phyloP scores from a whole-genome alignment of 768 basidiomycete genomes.

The Rhodocollybia butyracea region DNA sequence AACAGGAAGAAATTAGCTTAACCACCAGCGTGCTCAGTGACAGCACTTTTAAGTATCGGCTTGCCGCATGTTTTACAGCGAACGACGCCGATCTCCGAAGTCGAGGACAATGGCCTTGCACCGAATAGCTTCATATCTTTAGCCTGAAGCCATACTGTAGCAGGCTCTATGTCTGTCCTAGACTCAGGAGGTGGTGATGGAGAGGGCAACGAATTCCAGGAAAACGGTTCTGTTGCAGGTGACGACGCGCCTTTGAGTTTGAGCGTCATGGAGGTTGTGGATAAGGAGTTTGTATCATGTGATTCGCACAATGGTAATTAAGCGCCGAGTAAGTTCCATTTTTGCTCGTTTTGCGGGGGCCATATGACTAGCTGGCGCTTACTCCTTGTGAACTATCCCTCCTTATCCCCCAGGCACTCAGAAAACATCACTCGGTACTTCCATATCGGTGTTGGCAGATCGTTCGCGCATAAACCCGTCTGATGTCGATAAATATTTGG shows the following conservation, averaged over 20 bases:
- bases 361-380: too few relatives aligned
- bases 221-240: neutral
- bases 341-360: too few relatives aligned
- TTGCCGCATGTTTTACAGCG: slow-evolving; percentile 82
- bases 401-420: too few relatives aligned
- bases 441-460: too few relatives aligned
- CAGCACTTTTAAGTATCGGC: slow-evolving; percentile 71
- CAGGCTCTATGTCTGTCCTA: slow-evolving; percentile 59
- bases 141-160: slow-evolving; percentile 82
- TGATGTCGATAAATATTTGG: too few relatives aligned
- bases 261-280: neutral
- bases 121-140: slow-evolving; percentile 89
- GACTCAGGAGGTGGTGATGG: slow-evolving; percentile 37
- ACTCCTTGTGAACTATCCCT: too few relatives aligned
- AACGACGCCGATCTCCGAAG: slow-evolving; percentile 58
- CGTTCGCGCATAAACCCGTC: too few relatives aligned
- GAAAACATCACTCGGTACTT: too few relatives aligned
- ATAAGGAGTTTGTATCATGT: too few relatives aligned
- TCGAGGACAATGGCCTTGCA: slow-evolving; percentile 64
- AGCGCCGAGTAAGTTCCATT: too few relatives aligned
- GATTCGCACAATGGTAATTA: too few relatives aligned
- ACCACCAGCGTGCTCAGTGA: slow-evolving; percentile 75
- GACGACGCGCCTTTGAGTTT: slow-evolving; percentile 8
- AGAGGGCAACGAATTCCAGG: slow-evolving; percentile 1
- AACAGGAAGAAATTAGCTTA: neutral